phyloP scores from a whole-genome alignment of 345 rosid species.

The Eucalyptus urophylla region DNA sequence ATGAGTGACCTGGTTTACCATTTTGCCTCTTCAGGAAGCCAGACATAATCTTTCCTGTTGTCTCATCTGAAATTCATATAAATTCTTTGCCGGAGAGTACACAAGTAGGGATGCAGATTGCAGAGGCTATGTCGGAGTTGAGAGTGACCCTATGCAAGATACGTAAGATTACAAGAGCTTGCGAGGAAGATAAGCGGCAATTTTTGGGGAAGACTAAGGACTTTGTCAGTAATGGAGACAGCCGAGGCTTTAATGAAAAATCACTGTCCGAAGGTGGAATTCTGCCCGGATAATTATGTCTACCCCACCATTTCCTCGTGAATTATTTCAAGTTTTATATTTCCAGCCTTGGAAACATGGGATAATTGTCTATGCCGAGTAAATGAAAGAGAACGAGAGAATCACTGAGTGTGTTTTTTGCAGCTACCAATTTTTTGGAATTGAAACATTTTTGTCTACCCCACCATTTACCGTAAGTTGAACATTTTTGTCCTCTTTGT shows the following conservation, averaged over 20 bases:
- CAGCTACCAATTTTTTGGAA: not conserved
- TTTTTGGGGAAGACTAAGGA: not conserved
- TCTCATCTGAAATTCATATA: not conserved
- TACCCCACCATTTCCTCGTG: not conserved
- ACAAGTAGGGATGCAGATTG: not conserved
- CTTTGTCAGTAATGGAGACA: not conserved
- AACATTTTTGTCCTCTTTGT: not conserved
- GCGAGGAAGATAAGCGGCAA: not conserved
- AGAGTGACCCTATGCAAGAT: not conserved
- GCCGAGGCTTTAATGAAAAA: not conserved
- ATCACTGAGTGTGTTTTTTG: not conserved
- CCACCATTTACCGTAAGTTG: not conserved
- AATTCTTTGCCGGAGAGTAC: not conserved
- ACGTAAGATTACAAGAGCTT: not conserved
- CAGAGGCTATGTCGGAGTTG: not conserved
- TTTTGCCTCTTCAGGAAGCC: slow-evolving; percentile 16
- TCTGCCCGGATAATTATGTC: not conserved
- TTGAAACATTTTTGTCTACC: too few species aligned
- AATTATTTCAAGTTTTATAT: not conserved
- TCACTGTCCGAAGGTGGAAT: too few species aligned
- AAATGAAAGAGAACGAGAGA: not conserved
- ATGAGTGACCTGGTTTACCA: not conserved
- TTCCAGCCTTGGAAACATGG: not conserved
- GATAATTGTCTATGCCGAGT: not conserved
- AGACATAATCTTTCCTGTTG: slow-evolving; percentile 26